phyloP scores from a whole-genome alignment of 768 basidiomycete species.

The Termitomyces sp. region DNA sequence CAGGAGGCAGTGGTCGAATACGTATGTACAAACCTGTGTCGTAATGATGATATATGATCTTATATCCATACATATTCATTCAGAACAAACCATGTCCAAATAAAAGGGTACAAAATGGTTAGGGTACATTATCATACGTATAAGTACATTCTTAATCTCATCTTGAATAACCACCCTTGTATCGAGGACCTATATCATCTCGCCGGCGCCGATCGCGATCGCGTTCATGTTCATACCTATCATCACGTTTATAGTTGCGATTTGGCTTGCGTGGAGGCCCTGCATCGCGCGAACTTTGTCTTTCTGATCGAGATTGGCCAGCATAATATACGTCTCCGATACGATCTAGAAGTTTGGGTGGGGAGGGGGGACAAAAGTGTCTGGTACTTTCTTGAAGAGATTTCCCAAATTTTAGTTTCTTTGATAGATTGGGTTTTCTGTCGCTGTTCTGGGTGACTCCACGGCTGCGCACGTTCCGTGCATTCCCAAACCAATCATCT shows the following conservation, averaged over 20 bases:
- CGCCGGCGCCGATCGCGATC: constrained; percentile 13
- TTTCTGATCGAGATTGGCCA: constrained; percentile 11
- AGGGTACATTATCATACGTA: not conserved
- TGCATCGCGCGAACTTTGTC: not conserved
- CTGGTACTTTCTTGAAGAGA: constrained; percentile 27
- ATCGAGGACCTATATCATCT: constrained; percentile 40
- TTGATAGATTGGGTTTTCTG: constrained; percentile 17
- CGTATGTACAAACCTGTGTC: not conserved
- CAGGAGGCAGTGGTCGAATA: not conserved
- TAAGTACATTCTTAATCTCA: constrained; percentile 14
- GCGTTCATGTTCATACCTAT: constrained; percentile 22
- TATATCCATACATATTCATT: not conserved
- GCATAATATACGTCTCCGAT: constrained; percentile 16
- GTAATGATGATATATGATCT: not conserved
- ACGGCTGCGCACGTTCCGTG: constrained; percentile 13
- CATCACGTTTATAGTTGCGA: constrained; percentile 13
- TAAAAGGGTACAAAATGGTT: not conserved
- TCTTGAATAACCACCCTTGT: constrained; percentile 46
- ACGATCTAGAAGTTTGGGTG: constrained; percentile 31
- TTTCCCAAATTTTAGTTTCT: constrained; percentile 35
- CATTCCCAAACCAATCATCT: constrained; percentile 65
- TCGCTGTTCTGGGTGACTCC: constrained; percentile 8
- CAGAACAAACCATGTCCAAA: no score
- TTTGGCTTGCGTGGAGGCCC: constrained; percentile 11
- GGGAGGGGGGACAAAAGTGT: constrained; percentile 20